phyloP scores from a whole-genome alignment of 1,139 yeast genomes.

The Magnusiomyces tetraspermus region DNA sequence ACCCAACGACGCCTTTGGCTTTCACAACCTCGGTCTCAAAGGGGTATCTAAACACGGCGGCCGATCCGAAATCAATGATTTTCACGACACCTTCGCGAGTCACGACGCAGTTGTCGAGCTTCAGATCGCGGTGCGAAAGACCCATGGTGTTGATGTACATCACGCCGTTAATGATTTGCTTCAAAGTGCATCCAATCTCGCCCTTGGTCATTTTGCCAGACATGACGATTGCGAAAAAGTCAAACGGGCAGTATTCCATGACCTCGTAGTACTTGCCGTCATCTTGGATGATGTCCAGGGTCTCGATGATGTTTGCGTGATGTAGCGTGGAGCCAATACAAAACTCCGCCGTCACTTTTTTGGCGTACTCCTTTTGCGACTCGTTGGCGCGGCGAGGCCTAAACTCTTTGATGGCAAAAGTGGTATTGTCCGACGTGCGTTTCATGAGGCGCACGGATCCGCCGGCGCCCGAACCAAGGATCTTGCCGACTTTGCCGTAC shows the following conservation, averaged over 20 bases:
- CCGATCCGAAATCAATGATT: conserved; percentile 92
- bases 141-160: conserved; percentile 78
- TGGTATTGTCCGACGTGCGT: conserved; percentile 69
- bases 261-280: conserved; percentile 82
- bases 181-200: conserved; percentile 83
- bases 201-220: conserved; percentile 80
- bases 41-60: conserved; percentile 89
- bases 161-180: conserved; percentile 79
- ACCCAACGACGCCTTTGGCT: conserved; percentile 93
- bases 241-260: conserved; percentile 96
- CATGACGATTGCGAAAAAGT: conserved; percentile 96
- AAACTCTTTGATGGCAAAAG: conserved; percentile 96
- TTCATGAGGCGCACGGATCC: conserved; percentile 86
- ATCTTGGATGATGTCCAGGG: conserved; percentile 84
- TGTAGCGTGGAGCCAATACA: conserved; percentile 94
- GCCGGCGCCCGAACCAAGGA: conserved; percentile 95
- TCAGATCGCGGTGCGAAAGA: conserved; percentile 89
- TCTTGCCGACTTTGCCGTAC: conserved; percentile 83
- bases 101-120: conserved; percentile 89
- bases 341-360: conserved; percentile 94
- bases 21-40: conserved; percentile 67
- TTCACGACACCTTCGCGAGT: conserved; percentile 79
- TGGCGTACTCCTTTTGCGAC: conserved; percentile 77
- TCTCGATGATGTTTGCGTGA: conserved; percentile 89
- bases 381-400: conserved; percentile 80